Conservation (phyloP, 805 yeast genomes). For the Kazachstania taianensis region DNA sequence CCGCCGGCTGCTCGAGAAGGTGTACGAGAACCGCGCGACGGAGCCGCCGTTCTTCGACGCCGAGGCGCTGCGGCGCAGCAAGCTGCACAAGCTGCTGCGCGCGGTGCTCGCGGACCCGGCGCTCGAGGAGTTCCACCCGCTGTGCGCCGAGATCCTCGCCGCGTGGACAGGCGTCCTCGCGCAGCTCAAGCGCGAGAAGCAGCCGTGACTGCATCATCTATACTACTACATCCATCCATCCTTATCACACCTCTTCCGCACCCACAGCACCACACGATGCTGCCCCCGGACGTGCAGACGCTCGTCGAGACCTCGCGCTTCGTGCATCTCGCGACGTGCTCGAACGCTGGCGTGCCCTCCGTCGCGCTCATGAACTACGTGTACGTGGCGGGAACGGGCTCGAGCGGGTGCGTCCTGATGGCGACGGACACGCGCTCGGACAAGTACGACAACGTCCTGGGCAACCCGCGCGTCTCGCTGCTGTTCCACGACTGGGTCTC, state of each 20-base stretch:
- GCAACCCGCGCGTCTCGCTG: slow-evolving; percentile 69
- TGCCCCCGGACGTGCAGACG: slow-evolving; percentile 22
- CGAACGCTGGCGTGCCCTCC: slow-evolving; percentile 57
- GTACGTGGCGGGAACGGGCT: slow-evolving; percentile 37
- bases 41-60: slow-evolving; percentile 26
- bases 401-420: slow-evolving; percentile 47
- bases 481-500: slow-evolving; percentile 87
- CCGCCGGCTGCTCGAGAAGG: slow-evolving; percentile 20
- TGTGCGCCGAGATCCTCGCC: slow-evolving; percentile 18
- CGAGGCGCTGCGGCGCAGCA: slow-evolving; percentile 21
- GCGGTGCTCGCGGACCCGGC: slow-evolving; percentile 20
- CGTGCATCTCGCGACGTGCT: slow-evolving; percentile 76
- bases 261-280: neutral
- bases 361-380: slow-evolving; percentile 88
- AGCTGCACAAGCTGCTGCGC: slow-evolving; percentile 25
- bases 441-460: slow-evolving; percentile 56
- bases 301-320: slow-evolving; percentile 52
- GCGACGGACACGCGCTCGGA: slow-evolving; percentile 63
- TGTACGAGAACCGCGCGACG: slow-evolving; percentile 17
- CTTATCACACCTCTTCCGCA: neutral
- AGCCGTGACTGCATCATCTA: neutral
- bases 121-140: slow-evolving; percentile 23
- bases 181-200: slow-evolving; percentile 20
- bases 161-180: slow-evolving; percentile 18
- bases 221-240: neutral